A percentile compares a stretch with the other conserved stretches of the same genome.
Evolutionary conservation across 306 rosid genomes (phyloP).

Genomic region (Sechiopsis laciniata): DNA sequence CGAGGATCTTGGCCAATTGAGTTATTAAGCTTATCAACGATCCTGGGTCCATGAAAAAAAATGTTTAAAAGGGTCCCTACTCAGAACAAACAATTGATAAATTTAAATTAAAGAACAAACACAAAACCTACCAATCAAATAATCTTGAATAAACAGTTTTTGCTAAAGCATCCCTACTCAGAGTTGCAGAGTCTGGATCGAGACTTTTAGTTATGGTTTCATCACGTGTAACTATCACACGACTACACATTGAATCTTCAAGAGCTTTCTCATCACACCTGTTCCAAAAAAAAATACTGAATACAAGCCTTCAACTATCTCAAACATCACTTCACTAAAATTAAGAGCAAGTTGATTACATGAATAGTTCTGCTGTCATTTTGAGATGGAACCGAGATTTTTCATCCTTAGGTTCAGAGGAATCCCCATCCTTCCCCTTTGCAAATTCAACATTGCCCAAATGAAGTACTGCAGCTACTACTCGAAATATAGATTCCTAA

Average conservation of each 20-base stretch:
- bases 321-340: conserved; percentile 22
- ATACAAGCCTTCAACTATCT: conserved; percentile 23
- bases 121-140: conserved; percentile 70
- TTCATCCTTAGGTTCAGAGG: conserved; percentile 85
- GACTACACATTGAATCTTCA: conserved; percentile 86
- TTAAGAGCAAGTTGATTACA: conserved; percentile 29
- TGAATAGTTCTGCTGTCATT: conserved; percentile 77
- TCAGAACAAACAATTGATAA: background rate
- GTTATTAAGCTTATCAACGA: conserved; percentile 78
- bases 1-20: conserved; percentile 88
- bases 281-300: conserved; percentile 21
- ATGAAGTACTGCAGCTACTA: conserved; percentile 86
- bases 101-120: conserved; percentile 6
- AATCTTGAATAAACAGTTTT: conserved; percentile 79
- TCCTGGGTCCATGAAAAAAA: conserved; percentile 45
- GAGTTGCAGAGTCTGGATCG: conserved; percentile 63
- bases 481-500: conserved; percentile 86
- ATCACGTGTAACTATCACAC: conserved; percentile 88
- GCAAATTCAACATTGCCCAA: conserved; percentile 82
- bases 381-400: conserved; percentile 63
- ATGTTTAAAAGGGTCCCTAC: conserved; percentile 19
- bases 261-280: conserved; percentile 86
- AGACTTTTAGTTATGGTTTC: conserved; percentile 77
- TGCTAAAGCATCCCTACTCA: conserved; percentile 86
- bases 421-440: conserved; percentile 66